Evolutionary conservation across 192 early-diverging fungal genomes (phyloP), one percentile per base, ranked within the genome.

Genomic region (Mortierella hygrophila): DNA sequence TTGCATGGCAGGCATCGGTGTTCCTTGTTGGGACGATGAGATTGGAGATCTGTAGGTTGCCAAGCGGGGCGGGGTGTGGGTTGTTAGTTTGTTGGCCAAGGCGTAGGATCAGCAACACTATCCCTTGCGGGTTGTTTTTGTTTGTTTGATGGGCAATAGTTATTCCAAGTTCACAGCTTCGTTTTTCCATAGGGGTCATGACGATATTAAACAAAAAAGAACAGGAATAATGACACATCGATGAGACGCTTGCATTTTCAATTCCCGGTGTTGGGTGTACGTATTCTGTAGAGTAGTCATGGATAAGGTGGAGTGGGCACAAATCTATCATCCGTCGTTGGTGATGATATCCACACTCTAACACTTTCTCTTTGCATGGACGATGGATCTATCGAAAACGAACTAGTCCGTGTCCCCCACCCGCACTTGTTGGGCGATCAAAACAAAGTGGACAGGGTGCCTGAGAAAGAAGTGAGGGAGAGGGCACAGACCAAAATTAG

Each of bases 371-470:
- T 26, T n/a, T 57, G 7, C 55, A 10, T 60, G 55, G 7, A 26
- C 4, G 16, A 52, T 52, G 47, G 47, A 18, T 52, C 47, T 20
- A 52, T 52, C 16, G 4, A 18, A 10, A 52, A 52, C 4, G 23
- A 11, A n/a, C 8, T 60, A 60, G 60, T 65, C 60, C 29, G 49
- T 52, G 49, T 52, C 49, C 44, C 26, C 0, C 60, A 3, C 6
- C 38, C 6, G 0, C 38, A 40, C 38, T 5, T 40, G 38, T 32
- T 32, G 10, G 60, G 11, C 60, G 60, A 65, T 65, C 60, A 13
- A n/a, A 60, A 55, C 16, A 23, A 55, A n/a, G n/a, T 60, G 57
- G 60, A 65, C 60, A 65, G 60, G 60, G 60, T 65, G 60, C 60
- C 60, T 65, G 60, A 65, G 60, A 65, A 26, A 32, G 18, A 16